Base-by-base conservation (phyloP, 768 basidiomycete genomes). In the Termitomyces sp. region DNA sequence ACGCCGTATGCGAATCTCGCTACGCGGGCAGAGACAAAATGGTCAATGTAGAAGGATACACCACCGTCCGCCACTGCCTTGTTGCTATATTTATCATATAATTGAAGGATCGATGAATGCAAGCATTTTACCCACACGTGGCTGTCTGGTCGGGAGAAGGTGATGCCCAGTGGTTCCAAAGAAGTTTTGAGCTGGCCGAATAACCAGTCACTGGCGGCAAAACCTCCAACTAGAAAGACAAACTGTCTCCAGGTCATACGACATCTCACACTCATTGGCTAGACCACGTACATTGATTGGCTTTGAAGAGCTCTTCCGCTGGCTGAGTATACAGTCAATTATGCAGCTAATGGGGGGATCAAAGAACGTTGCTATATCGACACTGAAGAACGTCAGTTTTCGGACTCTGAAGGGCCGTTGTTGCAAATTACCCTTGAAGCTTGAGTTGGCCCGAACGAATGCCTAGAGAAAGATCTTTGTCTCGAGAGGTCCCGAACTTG, bases 151-250 rank as follows among this genome's bases (percentile, higher is more conserved):
- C 79, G 69, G 47, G 68, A 72, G 37, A 80, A 61, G 24, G 51
- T 64, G 37, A 82, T 63, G 22, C 72, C 69, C 3, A 71, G 31
- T 4, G 63, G 53, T 16, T 71, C 67, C 6, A 81, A 70, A 16
- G 72, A 62, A 32, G 57, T 61, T 49, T 75, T 73, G 22, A 81
- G 71, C 46, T 71, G 69, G 1, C 67, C 59, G 58, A 77, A 81
- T 18, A 84, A 64, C 73, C 75, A 82, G 44, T 78, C 75, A 57
- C 74, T 82, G 1, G 79, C 77, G 10, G 77, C 76, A 64, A 83
- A 83, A 0, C 80, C 81, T 7, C 82, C 81, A 3, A 84, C 80
- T 13, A 83, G 67, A 53, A 82, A 75, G 24, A 80, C 71, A 12
- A 71, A 58, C 74, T 77, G 52, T 14, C 14, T 34, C 20, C 4